phyloP scores from a whole-genome alignment of 805 yeast genomes.

The Sungouiella thailandica region DNA sequence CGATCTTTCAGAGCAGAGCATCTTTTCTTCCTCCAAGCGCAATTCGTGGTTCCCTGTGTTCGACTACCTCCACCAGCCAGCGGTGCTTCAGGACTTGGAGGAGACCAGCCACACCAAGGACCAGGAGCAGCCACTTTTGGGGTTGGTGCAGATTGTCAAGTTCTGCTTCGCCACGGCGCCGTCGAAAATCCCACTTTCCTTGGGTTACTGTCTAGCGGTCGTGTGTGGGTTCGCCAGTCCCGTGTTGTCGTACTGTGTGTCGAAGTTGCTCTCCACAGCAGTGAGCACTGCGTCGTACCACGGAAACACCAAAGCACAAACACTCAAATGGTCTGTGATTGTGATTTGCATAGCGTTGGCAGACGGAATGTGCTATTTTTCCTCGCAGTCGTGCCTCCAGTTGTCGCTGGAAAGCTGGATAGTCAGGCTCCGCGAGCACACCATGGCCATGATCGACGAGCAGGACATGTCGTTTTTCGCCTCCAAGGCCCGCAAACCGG shows the following conservation, averaged over 20 bases:
- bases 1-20: no score
- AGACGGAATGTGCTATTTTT: slow-evolving; percentile 57
- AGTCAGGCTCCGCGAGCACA: slow-evolving; percentile 41
- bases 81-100: slow-evolving; percentile 20
- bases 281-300: slow-evolving; percentile 40
- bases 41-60: slow-evolving; percentile 1
- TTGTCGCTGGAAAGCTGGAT: slow-evolving; percentile 69
- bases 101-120: slow-evolving; percentile 2
- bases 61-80: slow-evolving; percentile 20
- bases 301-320: slow-evolving; percentile 7
- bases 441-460: slow-evolving; percentile 45
- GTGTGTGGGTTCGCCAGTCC: slow-evolving; percentile 67
- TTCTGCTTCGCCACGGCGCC: slow-evolving; percentile 19
- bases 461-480: slow-evolving; percentile 55
- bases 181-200: slow-evolving; percentile 21
- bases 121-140: slow-evolving; percentile 16
- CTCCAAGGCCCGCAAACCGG: slow-evolving; percentile 32
- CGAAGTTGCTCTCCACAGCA: slow-evolving; percentile 63
- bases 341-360: slow-evolving; percentile 57
- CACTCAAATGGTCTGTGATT: slow-evolving; percentile 57
- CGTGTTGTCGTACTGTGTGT: slow-evolving; percentile 69
- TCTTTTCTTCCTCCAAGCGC: not conserved
- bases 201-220: slow-evolving; percentile 53
- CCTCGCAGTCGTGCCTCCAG: slow-evolving; percentile 46
- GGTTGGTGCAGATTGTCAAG: slow-evolving; percentile 18